These are phyloP conservation scores for Amaranthus cruentus DNA, from an alignment of 148 eudicot genomes.

Conservation along the genomic window DNA sequence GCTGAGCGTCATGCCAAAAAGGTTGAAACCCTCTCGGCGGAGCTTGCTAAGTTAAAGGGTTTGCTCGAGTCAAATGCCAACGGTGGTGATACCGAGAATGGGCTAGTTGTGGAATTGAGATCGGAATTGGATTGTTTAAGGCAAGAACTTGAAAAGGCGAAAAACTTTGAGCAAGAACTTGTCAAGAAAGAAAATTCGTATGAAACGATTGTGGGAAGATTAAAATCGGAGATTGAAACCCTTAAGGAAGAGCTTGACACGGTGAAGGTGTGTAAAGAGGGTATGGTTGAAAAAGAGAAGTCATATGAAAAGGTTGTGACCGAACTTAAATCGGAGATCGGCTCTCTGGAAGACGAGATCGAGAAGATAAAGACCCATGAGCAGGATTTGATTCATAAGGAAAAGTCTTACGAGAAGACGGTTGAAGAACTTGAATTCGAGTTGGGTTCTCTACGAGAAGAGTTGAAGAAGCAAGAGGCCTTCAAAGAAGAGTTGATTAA, in stretches of 20 bases:
- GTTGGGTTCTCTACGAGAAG: slow-evolving; percentile 40
- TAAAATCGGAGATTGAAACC: slow-evolving; percentile 51
- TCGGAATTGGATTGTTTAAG: slow-evolving; percentile 51
- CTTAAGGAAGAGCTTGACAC: slow-evolving; percentile 50
- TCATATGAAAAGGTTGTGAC: slow-evolving; percentile 6
- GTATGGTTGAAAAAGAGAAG: slow-evolving; percentile 20
- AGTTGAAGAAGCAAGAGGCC: slow-evolving; percentile 42
- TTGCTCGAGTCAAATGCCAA: slow-evolving; percentile 56
- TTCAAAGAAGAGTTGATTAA: slow-evolving; percentile 46
- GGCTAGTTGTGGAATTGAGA: slow-evolving; percentile 45
- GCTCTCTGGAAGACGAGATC: slow-evolving; percentile 54
- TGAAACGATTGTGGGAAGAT: slow-evolving; percentile 35
- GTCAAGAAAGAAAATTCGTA: slow-evolving; percentile 43
- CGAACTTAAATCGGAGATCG: slow-evolving; percentile 34
- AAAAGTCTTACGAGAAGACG: slow-evolving; percentile 37
- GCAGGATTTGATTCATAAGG: slow-evolving; percentile 51
- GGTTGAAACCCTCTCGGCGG: slow-evolving; percentile 59
- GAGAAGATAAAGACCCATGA: slow-evolving; percentile 48
- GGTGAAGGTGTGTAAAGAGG: slow-evolving; percentile 39
- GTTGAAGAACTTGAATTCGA: slow-evolving; percentile 40
- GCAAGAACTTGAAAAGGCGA: slow-evolving; percentile 48
- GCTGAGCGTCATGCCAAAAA: slow-evolving; percentile 76
- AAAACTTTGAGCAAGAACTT: slow-evolving; percentile 43
- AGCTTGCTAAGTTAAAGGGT: slow-evolving; percentile 57
- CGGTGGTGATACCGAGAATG: slow-evolving; percentile 39